Percentiles rank a stretch among this genome's conserved stretches.
Evolutionary conservation across 2,329 filamentous ascomycete species (phyloP).

Genomic region (Neofusicoccum kwambonambiense): DNA sequence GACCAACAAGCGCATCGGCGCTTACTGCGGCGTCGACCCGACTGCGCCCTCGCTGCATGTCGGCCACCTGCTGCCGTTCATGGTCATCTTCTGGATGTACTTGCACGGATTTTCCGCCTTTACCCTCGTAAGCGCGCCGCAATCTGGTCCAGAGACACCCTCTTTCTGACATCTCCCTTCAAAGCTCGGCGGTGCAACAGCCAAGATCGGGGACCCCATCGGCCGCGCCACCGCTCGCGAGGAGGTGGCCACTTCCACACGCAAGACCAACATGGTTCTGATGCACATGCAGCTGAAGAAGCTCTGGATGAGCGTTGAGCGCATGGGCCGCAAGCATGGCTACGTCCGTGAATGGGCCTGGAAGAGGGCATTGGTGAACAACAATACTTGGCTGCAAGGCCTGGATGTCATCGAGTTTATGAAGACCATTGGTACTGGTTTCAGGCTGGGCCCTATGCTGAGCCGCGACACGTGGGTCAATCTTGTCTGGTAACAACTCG

Average conservation of each 20-base stretch:
- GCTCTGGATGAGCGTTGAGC: conserved; percentile 72
- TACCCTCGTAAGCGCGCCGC: conserved; percentile 45
- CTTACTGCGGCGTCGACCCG: conserved; percentile 80
- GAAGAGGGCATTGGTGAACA: conserved; percentile 71
- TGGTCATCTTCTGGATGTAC: conserved; percentile 84
- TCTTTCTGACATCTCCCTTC: too few species aligned
- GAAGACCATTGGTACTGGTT: conserved; percentile 67
- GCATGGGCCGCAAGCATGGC: conserved; percentile 63
- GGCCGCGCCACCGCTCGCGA: conserved; percentile 64
- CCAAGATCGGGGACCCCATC: conserved; percentile 75
- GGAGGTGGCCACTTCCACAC: conserved; percentile 50
- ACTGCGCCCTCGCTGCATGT: conserved; percentile 78
- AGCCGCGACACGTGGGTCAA: conserved; percentile 74
- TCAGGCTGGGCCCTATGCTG: conserved; percentile 83
- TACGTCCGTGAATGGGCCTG: conserved; percentile 64
- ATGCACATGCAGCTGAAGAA: conserved; percentile 69
- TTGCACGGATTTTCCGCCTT: conserved; percentile 69
- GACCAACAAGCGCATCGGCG: conserved; percentile 64
- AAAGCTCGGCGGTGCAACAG: conserved; percentile 68
- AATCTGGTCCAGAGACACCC: too few species aligned
- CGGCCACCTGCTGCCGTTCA: conserved; percentile 76
- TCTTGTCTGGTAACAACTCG: neutral
- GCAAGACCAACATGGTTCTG: conserved; percentile 64
- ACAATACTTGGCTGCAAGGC: conserved; percentile 77
- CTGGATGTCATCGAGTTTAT: conserved; percentile 73